phyloP scores from a whole-genome alignment of 805 yeast species.

The Candida sonorensis region DNA sequence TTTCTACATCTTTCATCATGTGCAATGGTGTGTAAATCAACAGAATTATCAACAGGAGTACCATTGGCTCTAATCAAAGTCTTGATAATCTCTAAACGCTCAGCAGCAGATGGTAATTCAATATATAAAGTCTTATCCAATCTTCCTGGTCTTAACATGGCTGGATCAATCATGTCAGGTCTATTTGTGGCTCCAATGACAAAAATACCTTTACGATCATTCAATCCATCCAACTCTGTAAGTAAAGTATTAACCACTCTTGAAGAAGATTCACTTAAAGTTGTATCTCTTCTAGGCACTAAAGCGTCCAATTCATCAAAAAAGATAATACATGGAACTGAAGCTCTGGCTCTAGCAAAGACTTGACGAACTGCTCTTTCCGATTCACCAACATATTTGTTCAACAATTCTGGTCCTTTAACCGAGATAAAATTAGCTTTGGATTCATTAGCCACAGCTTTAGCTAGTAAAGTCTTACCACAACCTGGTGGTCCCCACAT shows the following conservation, averaged over 20 bases:
- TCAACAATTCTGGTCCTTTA: conserved; percentile 93
- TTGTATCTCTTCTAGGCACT: conserved; percentile 88
- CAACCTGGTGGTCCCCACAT: conserved; percentile 99
- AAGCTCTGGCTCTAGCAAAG: conserved; percentile 89
- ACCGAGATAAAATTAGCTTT: conserved; percentile 93
- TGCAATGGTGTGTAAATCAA: conserved; percentile 58
- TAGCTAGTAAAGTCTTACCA: conserved; percentile 93
- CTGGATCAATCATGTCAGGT: conserved; percentile 98
- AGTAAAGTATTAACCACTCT: conserved; percentile 91
- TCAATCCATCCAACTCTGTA: conserved; percentile 92
- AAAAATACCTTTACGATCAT: conserved; percentile 86
- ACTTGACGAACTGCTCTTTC: conserved; percentile 92
- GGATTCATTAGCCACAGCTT: conserved; percentile 97
- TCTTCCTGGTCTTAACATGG: conserved; percentile 96
- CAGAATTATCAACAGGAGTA: conserved; percentile 64
- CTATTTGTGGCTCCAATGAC: conserved; percentile 96
- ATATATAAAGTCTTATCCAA: conserved; percentile 88
- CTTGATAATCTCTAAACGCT: conserved; percentile 72
- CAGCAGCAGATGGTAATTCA: conserved; percentile 75
- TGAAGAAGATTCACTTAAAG: conserved; percentile 82
- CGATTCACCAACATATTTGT: conserved; percentile 93
- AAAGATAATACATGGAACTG: conserved; percentile 89
- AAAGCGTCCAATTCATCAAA: conserved; percentile 95
- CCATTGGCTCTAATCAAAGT: conserved; percentile 67
- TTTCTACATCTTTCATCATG: conserved; percentile 76